A percentile compares a stretch with the other conserved stretches of the same genome.
phyloP scores from a whole-genome alignment of 805 yeast species.

The Yarrowia sp. region DNA sequence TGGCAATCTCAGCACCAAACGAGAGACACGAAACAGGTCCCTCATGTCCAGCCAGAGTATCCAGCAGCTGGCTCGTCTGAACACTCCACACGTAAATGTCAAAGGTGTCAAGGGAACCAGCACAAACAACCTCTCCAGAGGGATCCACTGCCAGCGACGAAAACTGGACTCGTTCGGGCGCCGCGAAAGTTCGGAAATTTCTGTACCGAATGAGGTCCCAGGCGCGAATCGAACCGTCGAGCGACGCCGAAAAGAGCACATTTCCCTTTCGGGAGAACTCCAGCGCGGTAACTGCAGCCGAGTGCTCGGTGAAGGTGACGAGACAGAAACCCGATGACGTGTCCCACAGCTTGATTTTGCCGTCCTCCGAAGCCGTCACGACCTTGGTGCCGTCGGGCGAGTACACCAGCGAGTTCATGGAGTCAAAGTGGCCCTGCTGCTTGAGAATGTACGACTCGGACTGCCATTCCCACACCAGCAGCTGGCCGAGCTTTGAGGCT shows the following conservation, averaged over 20 bases:
- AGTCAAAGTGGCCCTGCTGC: constrained; percentile 97
- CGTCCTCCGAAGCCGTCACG: constrained; percentile 96
- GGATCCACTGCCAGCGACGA: constrained; percentile 93
- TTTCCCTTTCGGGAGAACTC: constrained; percentile 89
- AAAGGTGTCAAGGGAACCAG: constrained; percentile 88
- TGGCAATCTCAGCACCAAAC: constrained; percentile 77
- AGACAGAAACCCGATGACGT: constrained; percentile 89
- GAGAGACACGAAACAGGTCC: constrained; percentile 91
- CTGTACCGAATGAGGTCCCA: constrained; percentile 95
- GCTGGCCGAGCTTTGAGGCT: constrained; percentile 86
- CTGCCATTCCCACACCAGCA: constrained; percentile 98
- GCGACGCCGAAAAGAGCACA: constrained; percentile 86
- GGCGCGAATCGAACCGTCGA: constrained; percentile 97
- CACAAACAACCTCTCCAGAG: constrained; percentile 95
- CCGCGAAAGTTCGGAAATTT: constrained; percentile 93
- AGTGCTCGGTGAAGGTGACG: constrained; percentile 89
- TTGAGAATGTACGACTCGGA: constrained; percentile 92
- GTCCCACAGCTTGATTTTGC: constrained; percentile 97
- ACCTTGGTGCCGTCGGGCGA: constrained; percentile 94
- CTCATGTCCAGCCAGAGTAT: constrained; percentile 88
- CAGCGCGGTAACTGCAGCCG: constrained; percentile 85
- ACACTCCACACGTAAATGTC: constrained; percentile 97
- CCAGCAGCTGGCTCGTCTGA: constrained; percentile 90
- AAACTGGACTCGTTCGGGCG: constrained; percentile 86
- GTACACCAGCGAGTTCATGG: constrained; percentile 81